Evolutionary conservation across 2,329 filamentous ascomycete species (phyloP).

Genomic region (Cladosporium sp.): DNA sequence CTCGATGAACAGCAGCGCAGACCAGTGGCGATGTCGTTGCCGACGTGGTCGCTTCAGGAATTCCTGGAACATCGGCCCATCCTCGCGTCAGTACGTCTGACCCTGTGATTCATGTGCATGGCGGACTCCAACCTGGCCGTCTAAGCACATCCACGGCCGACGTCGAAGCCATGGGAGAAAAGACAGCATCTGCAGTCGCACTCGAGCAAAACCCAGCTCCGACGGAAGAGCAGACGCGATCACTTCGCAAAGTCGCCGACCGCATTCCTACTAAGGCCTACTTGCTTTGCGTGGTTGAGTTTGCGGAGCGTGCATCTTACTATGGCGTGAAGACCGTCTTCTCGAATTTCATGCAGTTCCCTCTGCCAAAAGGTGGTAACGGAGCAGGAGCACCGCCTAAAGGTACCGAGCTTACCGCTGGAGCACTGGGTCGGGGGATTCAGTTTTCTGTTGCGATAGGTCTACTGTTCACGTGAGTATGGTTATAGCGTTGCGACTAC

Average conservation of each 20-base stretch:
- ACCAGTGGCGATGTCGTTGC: background rate
- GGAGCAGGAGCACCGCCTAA: slow-evolving; percentile 58
- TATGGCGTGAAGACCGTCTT: slow-evolving; percentile 60
- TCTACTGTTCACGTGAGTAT: background rate
- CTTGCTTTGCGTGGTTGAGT: slow-evolving; percentile 60
- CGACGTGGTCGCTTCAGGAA: background rate
- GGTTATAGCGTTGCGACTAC: background rate
- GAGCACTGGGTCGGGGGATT: slow-evolving; percentile 50
- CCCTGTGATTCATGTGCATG: background rate
- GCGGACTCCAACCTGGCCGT: background rate
- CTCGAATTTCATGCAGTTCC: slow-evolving; percentile 64
- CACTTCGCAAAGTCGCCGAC: slow-evolving; percentile 54
- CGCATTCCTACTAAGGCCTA: slow-evolving; percentile 57
- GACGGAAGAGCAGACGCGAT: background rate
- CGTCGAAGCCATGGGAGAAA: background rate
- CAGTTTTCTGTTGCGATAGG: slow-evolving; percentile 28
- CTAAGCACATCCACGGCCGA: background rate
- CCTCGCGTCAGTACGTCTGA: background rate
- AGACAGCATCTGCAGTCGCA: background rate
- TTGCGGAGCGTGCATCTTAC: slow-evolving; percentile 63
- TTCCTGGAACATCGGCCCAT: background rate
- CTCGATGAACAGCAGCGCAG: background rate
- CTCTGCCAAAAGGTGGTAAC: slow-evolving; percentile 52
- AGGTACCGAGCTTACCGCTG: slow-evolving; percentile 55
- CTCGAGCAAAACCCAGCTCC: background rate